Percentiles rank a stretch among this genome's conserved stretches.
phyloP scores from a whole-genome alignment of 805 yeast species.

The Limtongia smithiae region DNA sequence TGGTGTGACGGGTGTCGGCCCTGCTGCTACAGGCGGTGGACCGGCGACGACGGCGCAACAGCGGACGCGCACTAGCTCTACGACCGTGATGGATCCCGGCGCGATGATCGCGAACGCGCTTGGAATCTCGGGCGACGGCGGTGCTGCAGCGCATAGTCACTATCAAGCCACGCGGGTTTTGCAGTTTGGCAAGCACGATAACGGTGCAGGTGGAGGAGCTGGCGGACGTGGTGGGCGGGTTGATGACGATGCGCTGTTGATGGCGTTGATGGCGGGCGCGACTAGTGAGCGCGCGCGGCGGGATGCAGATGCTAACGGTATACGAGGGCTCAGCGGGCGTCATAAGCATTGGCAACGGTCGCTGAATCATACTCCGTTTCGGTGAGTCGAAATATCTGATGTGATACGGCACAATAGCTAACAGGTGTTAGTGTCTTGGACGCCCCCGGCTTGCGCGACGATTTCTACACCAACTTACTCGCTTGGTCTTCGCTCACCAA shows the following conservation, averaged over 20 bases:
- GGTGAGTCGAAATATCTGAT: no score
- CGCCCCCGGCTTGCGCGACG: conserved; percentile 71
- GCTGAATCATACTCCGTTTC: conserved; percentile 18
- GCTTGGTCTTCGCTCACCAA: conserved; percentile 60
- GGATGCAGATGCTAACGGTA: neutral
- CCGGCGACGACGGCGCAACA: neutral
- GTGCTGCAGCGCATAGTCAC: no score
- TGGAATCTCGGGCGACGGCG: no score
- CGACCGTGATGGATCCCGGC: neutral
- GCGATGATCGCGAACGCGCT: conserved; percentile 13
- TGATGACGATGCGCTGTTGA: conserved; percentile 9
- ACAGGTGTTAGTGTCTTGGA: conserved; percentile 57
- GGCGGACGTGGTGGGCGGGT: neutral
- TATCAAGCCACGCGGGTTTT: neutral
- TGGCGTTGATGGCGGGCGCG: conserved; percentile 14
- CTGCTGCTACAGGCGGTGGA: neutral
- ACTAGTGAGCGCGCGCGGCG: conserved; percentile 3
- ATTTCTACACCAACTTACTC: conserved; percentile 70
- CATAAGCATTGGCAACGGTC: conserved; percentile 9
- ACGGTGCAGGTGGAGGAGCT: conserved; percentile 1
- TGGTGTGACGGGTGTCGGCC: no score
- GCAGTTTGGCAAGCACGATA: neutral
- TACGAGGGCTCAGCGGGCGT: no score
- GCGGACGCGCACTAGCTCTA: neutral
- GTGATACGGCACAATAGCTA: no score